Evolutionary conservation across 306 rosid genomes (phyloP), one percentile per base, ranked within the genome.

Genomic region (Gynostemma pentaphyllum): DNA sequence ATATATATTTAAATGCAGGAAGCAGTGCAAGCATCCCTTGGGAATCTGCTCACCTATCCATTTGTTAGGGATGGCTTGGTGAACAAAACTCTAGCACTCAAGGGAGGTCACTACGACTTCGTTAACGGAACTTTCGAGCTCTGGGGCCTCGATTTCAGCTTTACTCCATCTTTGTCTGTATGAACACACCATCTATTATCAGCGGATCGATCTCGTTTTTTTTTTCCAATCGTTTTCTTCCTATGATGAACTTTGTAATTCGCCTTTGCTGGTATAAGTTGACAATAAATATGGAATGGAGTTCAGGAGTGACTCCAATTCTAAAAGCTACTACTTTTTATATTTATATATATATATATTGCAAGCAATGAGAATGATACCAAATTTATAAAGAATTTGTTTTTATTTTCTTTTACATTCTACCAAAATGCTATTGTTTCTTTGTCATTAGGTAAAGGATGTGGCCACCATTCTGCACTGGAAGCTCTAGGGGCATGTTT

Each of bases 401-500:
- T 60, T 7, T 61, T 49, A 11, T 34, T 46, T 76, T 76, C 34
- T 29, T 16, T 63, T 64, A 34, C 37, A 57, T 29, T 10, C 64
- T 57, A 57, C 64, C 64, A 57, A 57, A 57, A 57, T 57, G 45
- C 16, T 57, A 37, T 26, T 77, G 74, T 72, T 70, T 74, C 59
- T 67, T 81, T 81, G 74, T 80, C n/a, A n/a, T n/a, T 91, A 92
- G 98, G 96, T 88, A 55, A 91, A 91, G 80, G 95, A 88, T 71
- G 96, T 88, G 95, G 96, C 98, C 74, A 84, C 98, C 30, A 82
- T 88, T 70, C 94, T 92, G 78, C 98, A 92, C 67, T 86, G 98
- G 98, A 92, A 92, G 94, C 96, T 88, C 76, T 86, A 91, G 85
- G 75, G 78, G 39, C 83, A 74, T 29, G 83, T 74, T 76, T 79